These are phyloP conservation scores for Microbotryum silenes-acaulis DNA, from an alignment of 1,284 basidiomycete species.

Conservation along the genomic window DNA sequence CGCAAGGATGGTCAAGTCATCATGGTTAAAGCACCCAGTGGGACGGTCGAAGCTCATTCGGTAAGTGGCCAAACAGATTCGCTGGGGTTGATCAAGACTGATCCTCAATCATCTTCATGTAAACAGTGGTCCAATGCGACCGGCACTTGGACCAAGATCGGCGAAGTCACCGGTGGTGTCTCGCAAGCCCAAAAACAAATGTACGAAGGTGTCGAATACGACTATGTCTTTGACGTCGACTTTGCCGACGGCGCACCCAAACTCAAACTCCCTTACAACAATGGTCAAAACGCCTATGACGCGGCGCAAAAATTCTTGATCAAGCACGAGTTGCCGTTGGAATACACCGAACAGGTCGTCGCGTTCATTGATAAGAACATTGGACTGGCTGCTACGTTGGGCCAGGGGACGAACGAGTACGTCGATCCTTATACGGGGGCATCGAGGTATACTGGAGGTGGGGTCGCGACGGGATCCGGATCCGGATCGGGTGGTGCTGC, in stretches of 20 bases:
- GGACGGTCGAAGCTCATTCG: conserved; percentile 77
- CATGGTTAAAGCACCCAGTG: conserved; percentile 68
- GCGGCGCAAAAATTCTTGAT: conserved; percentile 86
- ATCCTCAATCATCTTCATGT: background rate
- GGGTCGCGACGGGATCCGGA: conserved; percentile 1
- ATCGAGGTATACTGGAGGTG: conserved; percentile 50
- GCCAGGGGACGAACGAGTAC: conserved; percentile 49
- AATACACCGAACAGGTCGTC: conserved; percentile 84
- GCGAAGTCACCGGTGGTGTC: conserved; percentile 90
- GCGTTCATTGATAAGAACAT: conserved; percentile 92
- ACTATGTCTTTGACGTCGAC: conserved; percentile 98
- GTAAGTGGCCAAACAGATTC: conserved; percentile 34
- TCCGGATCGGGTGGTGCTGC: background rate
- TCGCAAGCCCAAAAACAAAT: conserved; percentile 79
- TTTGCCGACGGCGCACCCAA: conserved; percentile 86
- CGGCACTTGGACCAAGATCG: conserved; percentile 80
- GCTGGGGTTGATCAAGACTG: no score
- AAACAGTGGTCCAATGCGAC: conserved; percentile 64
- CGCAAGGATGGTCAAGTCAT: conserved; percentile 85
- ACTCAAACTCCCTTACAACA: conserved; percentile 90
- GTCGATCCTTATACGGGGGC: conserved; percentile 87
- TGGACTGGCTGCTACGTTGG: conserved; percentile 56
- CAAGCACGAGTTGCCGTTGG: conserved; percentile 70
- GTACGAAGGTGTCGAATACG: conserved; percentile 82
- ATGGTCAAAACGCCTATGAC: conserved; percentile 77